Evolutionary conservation across 129 eudicot genomes (phyloP), one percentile per base, ranked within the genome.

Genomic region (Tagetes erecta): DNA sequence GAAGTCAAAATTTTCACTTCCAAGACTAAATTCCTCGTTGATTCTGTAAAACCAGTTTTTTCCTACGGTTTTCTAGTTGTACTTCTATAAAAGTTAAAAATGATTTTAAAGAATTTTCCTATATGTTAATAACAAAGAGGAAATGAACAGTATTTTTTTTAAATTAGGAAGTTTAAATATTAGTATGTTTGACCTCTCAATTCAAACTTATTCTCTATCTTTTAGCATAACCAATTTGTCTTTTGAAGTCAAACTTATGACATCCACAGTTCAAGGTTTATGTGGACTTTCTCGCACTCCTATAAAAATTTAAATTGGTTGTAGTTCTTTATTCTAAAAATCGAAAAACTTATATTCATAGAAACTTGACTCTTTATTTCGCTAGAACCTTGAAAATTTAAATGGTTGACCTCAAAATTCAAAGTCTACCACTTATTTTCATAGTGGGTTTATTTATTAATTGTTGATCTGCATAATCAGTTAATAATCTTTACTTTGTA

Each of bases 401-500:
- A 46, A 68, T n/a, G 63, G 47, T 55, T 20, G 60, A 53, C 34
- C 44, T 38, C 30, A 30, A 27, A 31, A 5, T 27, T 58, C 45
- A 42, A 57, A 58, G 8, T 59, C 36, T 57, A 30, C 52, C 51
- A 45, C 70, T 69, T 77, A 50, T 58, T 45, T 58, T 49, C 2
- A 11, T 6, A 76, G 41, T 14, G 60, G 47, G 38, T 74, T 2
- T 37, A 27, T 53, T 30, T 68, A 69, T 76, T 9, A 42, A 3
- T 30, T 14, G 41, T 63, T 63, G 41, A 68, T 74, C 39, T 56
- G n/a, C n/a, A 35, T 41, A 27, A 34, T 41, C 12, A 44, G 7
- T 64, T 68, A 31, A 40, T 49, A 46, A 46, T 66, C 36, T 59
- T 35, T 56, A 27, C 67, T 50, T 70, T 69, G 73, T 83, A 90